Evolutionary conservation across 2,329 filamentous ascomycete species (phyloP), one percentile per base, ranked within the genome.

Genomic region (Trichoderma semiorbis): DNA sequence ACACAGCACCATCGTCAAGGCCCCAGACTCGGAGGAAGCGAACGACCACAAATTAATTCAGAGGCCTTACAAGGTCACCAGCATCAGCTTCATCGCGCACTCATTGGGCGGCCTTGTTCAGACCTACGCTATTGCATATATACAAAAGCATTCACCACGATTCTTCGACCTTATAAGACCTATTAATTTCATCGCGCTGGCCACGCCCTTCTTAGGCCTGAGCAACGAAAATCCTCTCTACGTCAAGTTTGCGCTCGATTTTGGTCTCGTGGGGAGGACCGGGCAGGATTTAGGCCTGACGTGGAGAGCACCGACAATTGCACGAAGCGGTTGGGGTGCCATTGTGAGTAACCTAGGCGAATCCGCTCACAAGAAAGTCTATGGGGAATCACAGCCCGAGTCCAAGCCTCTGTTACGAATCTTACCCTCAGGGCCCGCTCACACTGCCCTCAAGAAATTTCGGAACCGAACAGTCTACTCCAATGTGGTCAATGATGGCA

Each of bases 141-240:
- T 98, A 60, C 93, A 98, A 77, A 98, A 98, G 79, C 94, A 98
- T 80, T 97, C 94, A 0, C 95, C 95, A 1, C 84, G 91, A 11
- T 98, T 98, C 80, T 98, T 98, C 77, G 88, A 95, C 64, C 84
- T 90, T 6, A 97, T 98, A 76, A 88, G 90, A 74, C 95, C 95
- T 0, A 85, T 97, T 79, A 98, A 98, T 79, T 98, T 98, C 78
- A 92, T 98, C 75, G 87, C 92, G 32, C 84, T 98, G 75, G 95
- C 95, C 18, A 92, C 95, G 0, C 95, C 95, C 0, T 94, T 98
- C 75, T 84, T 98, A 1, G 95, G 95, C 0, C 84, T 98, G 47
- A 98, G 95, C 81, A 98, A 99, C 79, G 96, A 99, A 79, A 99
- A 99, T 76, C 96, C 96, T 0, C 86, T 98, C 71, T 99, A 99